These are phyloP conservation scores for Drechslerella stenobrocha DNA, from an alignment of 2,329 filamentous ascomycete species.

Conservation along the genomic window DNA sequence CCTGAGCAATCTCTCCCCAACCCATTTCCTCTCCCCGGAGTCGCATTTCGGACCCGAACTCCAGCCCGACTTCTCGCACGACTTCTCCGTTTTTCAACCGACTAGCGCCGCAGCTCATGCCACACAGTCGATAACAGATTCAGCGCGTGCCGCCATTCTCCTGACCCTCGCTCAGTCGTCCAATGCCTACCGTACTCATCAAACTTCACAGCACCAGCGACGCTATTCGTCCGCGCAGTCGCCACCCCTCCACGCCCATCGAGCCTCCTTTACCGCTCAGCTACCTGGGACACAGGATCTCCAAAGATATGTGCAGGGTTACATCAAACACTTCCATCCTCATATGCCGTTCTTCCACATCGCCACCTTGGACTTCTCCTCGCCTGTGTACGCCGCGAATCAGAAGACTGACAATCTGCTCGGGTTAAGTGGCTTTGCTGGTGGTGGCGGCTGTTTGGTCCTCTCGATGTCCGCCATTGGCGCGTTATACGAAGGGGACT, in stretches of 20 bases:
- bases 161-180: constrained; percentile 65
- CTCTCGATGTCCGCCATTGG: constrained; percentile 86
- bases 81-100: constrained; percentile 57
- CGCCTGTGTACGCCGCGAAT: constrained; percentile 67
- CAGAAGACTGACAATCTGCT: constrained; percentile 64
- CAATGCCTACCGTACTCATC: constrained; percentile 65
- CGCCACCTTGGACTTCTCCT: constrained; percentile 86
- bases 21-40: constrained; percentile 59
- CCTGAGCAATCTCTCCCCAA: constrained; percentile 61
- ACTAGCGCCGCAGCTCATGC: constrained; percentile 56
- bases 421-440: constrained; percentile 63
- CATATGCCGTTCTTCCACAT: constrained; percentile 94
- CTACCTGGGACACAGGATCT: constrained; percentile 82
- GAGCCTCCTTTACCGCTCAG: constrained; percentile 55
- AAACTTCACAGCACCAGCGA: constrained; percentile 60
- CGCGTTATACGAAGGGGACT: constrained; percentile 84
- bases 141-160: constrained; percentile 67
- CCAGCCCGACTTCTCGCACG: constrained; percentile 64
- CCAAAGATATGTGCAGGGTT: constrained; percentile 85
- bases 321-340: constrained; percentile 89
- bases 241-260: constrained; percentile 51
- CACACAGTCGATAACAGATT: constrained; percentile 68
- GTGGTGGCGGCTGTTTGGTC: constrained; percentile 82
- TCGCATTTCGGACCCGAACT: constrained; percentile 57
- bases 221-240: constrained; percentile 53